These are phyloP conservation scores for Septoria petroselini DNA, from an alignment of 2,329 filamentous ascomycete species.

Conservation along the genomic window DNA sequence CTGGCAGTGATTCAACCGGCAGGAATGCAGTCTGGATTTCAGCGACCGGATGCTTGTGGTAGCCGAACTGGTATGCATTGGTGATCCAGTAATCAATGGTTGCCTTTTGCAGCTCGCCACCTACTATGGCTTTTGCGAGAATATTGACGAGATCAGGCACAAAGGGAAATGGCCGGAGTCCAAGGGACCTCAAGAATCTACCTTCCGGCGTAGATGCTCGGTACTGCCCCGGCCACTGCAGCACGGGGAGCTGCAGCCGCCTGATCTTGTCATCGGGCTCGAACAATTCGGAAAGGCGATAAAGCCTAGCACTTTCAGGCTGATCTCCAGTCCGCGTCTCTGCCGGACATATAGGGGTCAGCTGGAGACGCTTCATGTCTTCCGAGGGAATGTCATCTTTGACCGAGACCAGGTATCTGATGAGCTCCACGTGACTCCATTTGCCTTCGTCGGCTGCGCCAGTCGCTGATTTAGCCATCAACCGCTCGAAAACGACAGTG, in stretches of 20 bases:
- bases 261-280: conserved; percentile 72
- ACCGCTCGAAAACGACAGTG: conserved; percentile 84
- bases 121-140: conserved; percentile 63
- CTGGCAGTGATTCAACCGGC: conserved; percentile 71
- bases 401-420: conserved; percentile 91
- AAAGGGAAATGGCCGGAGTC: conserved; percentile 68
- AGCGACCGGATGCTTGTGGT: conserved; percentile 62
- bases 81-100: conserved; percentile 79
- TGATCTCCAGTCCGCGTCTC: conserved; percentile 53
- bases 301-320: conserved; percentile 45
- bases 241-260: conserved; percentile 67
- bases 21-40: conserved; percentile 51
- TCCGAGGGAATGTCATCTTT: conserved; percentile 78
- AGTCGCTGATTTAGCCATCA: conserved; percentile 61
- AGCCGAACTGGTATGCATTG: conserved; percentile 75
- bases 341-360: conserved; percentile 77
- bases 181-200: conserved; percentile 68
- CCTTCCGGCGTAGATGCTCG: conserved; percentile 66
- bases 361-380: conserved; percentile 74
- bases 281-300: conserved; percentile 74
- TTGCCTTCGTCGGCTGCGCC: conserved; percentile 53
- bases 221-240: conserved; percentile 79
- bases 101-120: conserved; percentile 60
- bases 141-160: conserved; percentile 73
- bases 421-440: conserved; percentile 92